These are phyloP conservation scores for Ceratocystis huliohia DNA, from an alignment of 2,329 filamentous ascomycete genomes.

Conservation along the genomic window DNA sequence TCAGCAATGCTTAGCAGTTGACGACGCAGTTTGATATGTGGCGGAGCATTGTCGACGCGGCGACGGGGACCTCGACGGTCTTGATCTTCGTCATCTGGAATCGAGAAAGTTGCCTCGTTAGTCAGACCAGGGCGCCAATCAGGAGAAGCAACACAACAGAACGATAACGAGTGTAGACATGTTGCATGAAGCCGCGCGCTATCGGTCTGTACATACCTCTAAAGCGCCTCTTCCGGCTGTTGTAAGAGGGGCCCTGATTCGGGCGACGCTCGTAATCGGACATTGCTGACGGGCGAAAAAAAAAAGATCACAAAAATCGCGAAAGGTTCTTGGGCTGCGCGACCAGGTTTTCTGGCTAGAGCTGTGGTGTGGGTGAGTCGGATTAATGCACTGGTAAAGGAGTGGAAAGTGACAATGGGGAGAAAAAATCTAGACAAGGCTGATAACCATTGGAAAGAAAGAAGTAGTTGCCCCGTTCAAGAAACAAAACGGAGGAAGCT, in stretches of 20 bases:
- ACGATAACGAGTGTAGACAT: no score
- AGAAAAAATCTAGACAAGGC: slow-evolving; percentile 20
- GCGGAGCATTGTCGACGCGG: slow-evolving; percentile 57
- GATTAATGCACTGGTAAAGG: background rate
- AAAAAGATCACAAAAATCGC: background rate
- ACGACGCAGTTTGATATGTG: slow-evolving; percentile 58
- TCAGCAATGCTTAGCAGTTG: slow-evolving; percentile 72
- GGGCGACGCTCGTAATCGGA: slow-evolving; percentile 47
- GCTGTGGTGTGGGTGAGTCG: background rate
- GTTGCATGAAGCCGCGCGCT: no score
- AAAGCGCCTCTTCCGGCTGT: slow-evolving; percentile 64
- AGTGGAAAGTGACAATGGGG: background rate
- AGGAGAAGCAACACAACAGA: background rate
- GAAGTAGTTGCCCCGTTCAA: slow-evolving; percentile 7
- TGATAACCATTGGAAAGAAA: slow-evolving; percentile 13
- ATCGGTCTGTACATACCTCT: slow-evolving; percentile 46
- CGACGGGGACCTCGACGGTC: slow-evolving; percentile 62
- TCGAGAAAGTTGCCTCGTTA: background rate
- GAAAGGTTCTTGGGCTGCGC: background rate
- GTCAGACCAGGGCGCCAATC: background rate
- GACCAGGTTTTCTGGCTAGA: background rate
- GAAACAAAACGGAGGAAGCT: slow-evolving; percentile 10
- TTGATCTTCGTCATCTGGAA: slow-evolving; percentile 50
- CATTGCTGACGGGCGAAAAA: slow-evolving; percentile 29
- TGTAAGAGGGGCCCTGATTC: slow-evolving; percentile 31